Base-by-base conservation (phyloP, 1,284 basidiomycete species). In the Cutaneotrichosporon arboriforme region DNA sequence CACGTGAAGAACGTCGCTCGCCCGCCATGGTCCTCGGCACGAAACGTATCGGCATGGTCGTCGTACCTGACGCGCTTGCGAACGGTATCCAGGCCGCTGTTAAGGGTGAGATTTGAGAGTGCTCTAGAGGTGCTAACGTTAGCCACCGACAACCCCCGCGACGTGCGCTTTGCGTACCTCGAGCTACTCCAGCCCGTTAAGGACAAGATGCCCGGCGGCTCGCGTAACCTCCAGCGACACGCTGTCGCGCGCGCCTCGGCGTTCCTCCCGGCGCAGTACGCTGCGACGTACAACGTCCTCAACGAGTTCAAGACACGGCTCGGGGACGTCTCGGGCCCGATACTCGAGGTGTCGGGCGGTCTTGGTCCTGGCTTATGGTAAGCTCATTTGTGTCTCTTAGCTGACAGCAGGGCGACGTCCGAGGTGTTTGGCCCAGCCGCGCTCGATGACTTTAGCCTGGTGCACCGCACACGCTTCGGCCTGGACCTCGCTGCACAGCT, bases 11-110 rank as follows among this genome's bases (percentile, higher is more conserved):
- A 41, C 76, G 86, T 52, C 86, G 87, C 65, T 89, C 87, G 20
- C 87, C 89, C 46, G 88, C 89, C 23, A 87, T 88, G 18, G 73
- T 78, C 13, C 86, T 88, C 70, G 90, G 89, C 15, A 86, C 85
- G 60, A 80, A 83, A 58, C 73, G 79, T 26, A 79, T 89, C 47
- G 86, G 87, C 8, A 76, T 83, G 51, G 81, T 89, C 12, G 76
- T 84, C 9, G 66, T 93, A 10, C 85, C 89, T 1, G 69, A 79
- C 10, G 83, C 88, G 68, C 77, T 93, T 12, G 57, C 65, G 10
- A 55, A 66, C 18, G 63, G 66, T 8, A 68, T 78, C 9, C 61
- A 67, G 45, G 51, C 52, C 0, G 62, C 72, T 22, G 68, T 78
- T 17, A 59, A 68, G 33, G 60, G 76, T 77, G 55, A 49, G 71